Conservation (phyloP, 1,139 yeast species). For the Suhomyces bokatorum region DNA sequence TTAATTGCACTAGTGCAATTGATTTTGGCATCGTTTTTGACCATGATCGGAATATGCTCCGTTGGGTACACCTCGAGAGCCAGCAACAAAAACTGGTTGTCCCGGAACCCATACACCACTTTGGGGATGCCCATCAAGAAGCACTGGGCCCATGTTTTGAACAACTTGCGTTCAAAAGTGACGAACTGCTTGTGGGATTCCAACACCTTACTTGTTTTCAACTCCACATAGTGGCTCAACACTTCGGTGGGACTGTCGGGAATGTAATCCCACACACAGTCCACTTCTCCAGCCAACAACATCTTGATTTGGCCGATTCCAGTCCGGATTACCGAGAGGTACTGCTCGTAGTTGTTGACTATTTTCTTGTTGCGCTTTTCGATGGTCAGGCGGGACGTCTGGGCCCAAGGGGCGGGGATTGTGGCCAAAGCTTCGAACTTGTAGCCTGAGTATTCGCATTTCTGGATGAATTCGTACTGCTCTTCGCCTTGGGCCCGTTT, state of each 20-base stretch:
- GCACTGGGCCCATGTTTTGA: slow-evolving; percentile 90
- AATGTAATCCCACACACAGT: slow-evolving; percentile 80
- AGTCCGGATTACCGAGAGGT: slow-evolving; percentile 73
- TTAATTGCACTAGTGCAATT: slow-evolving; percentile 77
- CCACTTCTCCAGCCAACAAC: slow-evolving; percentile 86
- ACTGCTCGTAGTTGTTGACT: slow-evolving; percentile 76
- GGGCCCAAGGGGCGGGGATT: slow-evolving; percentile 73
- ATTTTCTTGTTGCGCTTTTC: slow-evolving; percentile 59
- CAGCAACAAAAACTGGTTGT: slow-evolving; percentile 60
- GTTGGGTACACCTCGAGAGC: slow-evolving; percentile 75
- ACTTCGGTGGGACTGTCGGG: slow-evolving; percentile 53
- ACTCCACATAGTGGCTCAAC: slow-evolving; percentile 76
- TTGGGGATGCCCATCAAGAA: slow-evolving; percentile 80
- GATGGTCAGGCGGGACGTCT: slow-evolving; percentile 60
- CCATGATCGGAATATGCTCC: slow-evolving; percentile 69
- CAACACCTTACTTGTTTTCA: slow-evolving; percentile 69
- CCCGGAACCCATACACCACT: slow-evolving; percentile 84
- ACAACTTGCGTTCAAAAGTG: slow-evolving; percentile 70
- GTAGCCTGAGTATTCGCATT: slow-evolving; percentile 67
- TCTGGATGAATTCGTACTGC: slow-evolving; percentile 36
- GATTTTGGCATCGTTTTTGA: slow-evolving; percentile 45
- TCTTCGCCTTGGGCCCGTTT: slow-evolving; percentile 30
- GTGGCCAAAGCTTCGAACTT: slow-evolving; percentile 84
- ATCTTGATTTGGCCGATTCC: slow-evolving; percentile 76
- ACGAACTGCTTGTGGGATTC: slow-evolving; percentile 52